Conservation (phyloP, 805 yeast species). For the Candida boidinii region DNA sequence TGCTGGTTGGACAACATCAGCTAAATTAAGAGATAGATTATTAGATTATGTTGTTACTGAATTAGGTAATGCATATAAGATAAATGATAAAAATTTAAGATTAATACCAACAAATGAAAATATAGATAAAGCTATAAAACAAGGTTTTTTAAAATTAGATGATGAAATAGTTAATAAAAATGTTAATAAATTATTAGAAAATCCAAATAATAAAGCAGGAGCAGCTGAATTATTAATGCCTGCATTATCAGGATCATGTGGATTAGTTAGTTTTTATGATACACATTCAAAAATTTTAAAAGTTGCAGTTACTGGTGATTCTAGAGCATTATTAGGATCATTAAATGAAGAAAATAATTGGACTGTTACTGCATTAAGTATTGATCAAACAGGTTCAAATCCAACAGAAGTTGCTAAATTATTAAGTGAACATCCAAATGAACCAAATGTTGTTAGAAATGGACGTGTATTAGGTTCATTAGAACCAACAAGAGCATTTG, state of each 20-base stretch:
- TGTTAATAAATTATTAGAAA: conserved; percentile 57
- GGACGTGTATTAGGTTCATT: conserved; percentile 90
- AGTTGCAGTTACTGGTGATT: conserved; percentile 95
- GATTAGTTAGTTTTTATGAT: conserved; percentile 79
- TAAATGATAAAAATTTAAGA: conserved; percentile 43
- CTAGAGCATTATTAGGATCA: conserved; percentile 83
- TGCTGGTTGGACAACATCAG: conserved; percentile 90
- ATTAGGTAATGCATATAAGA: conserved; percentile 55
- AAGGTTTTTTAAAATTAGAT: conserved; percentile 77
- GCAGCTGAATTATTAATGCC: conserved; percentile 79
- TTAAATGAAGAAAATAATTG: conserved; percentile 58
- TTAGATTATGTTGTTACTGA: conserved; percentile 72
- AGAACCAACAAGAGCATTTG: conserved; percentile 95
- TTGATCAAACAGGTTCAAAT: conserved; percentile 93
- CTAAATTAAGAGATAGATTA: conserved; percentile 73
- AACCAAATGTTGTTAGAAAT: conserved; percentile 70
- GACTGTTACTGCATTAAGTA: conserved; percentile 80
- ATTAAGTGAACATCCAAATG: conserved; percentile 84
- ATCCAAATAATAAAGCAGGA: conserved; percentile 53
- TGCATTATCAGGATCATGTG: conserved; percentile 94
- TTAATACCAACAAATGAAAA: conserved; percentile 58
- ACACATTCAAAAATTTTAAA: conserved; percentile 60
- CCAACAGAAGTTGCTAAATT: conserved; percentile 79
- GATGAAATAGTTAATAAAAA: conserved; percentile 77
- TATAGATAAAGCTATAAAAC: conserved; percentile 71